Evolutionary conservation across 2,329 filamentous ascomycete genomes (phyloP).

Genomic region (Clonostachys rosea): DNA sequence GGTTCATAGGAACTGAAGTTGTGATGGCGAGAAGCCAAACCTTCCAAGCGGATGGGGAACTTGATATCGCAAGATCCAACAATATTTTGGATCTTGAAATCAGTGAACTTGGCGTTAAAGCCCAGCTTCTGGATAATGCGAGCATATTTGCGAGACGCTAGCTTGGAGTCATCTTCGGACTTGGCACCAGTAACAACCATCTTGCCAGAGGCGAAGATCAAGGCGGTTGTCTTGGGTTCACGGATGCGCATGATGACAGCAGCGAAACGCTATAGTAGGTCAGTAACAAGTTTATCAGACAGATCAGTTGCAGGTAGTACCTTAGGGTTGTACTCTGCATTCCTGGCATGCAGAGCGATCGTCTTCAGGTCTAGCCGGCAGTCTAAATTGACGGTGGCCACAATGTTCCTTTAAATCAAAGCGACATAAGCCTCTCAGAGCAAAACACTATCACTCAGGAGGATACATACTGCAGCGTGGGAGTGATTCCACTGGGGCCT

Average conservation of each 20-base stretch:
- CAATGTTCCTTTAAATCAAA: slow-evolving; percentile 76
- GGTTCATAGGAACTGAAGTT: slow-evolving; percentile 99
- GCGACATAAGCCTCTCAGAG: slow-evolving; percentile 48
- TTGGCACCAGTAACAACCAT: slow-evolving; percentile 99
- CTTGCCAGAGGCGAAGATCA: slow-evolving; percentile 98
- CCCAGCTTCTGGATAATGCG: slow-evolving; percentile 99
- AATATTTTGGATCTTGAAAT: slow-evolving; percentile 99
- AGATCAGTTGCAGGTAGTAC: slow-evolving; percentile 46
- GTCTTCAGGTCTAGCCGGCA: slow-evolving; percentile 98
- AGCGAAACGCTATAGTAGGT: slow-evolving; percentile 75
- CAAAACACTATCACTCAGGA: slow-evolving; percentile 22
- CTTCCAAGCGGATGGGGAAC: slow-evolving; percentile 96
- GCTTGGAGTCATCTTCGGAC: slow-evolving; percentile 95
- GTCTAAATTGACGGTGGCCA: slow-evolving; percentile 96
- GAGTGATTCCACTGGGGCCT: slow-evolving; percentile 84
- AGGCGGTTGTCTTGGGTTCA: slow-evolving; percentile 94
- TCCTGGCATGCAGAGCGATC: slow-evolving; percentile 94
- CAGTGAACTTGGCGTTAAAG: slow-evolving; percentile 98
- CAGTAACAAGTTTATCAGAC: slow-evolving; percentile 13
- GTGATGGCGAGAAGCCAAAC: slow-evolving; percentile 93
- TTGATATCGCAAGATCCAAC: slow-evolving; percentile 99
- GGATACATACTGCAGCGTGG: slow-evolving; percentile 92
- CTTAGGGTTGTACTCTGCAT: slow-evolving; percentile 98
- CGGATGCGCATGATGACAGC: slow-evolving; percentile 99
- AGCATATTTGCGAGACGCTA: slow-evolving; percentile 95